Evolutionary conservation across 148 eudicot species (phyloP).

Genomic region (Spergularia bocconei): DNA sequence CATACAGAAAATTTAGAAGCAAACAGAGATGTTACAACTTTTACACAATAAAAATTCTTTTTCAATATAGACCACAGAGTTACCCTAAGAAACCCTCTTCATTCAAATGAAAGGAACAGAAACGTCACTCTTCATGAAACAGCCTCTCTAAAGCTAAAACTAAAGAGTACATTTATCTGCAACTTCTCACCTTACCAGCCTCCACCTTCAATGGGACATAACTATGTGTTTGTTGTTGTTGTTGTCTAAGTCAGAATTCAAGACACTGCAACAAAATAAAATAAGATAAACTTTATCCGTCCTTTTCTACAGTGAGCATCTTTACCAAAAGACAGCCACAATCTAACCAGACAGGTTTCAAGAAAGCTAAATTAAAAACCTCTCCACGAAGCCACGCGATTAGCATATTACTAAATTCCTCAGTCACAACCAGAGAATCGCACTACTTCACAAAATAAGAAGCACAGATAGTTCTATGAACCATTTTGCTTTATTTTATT

Average conservation of each 20-base stretch:
- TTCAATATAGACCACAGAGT: not conserved
- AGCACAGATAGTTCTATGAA: too few relatives aligned
- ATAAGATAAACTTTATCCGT: not conserved
- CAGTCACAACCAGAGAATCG: not conserved
- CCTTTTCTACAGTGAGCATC: not conserved
- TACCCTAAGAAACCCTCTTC: not conserved
- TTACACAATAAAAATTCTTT: not conserved
- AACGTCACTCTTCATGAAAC: not conserved
- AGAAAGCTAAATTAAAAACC: not conserved
- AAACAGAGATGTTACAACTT: not conserved
- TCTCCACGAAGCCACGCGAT: not conserved
- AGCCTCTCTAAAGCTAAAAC: not conserved
- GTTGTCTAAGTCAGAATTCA: constrained; percentile 11
- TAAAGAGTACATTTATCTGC: not conserved
- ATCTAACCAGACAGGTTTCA: not conserved
- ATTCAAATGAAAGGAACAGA: not conserved
- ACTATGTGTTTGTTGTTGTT: not conserved
- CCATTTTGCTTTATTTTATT: too few relatives aligned
- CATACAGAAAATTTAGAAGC: constrained; percentile 2
- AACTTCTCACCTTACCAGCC: not conserved
- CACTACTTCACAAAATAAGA: too few relatives aligned
- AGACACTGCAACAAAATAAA: not conserved
- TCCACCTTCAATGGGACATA: not conserved
- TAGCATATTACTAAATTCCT: not conserved
- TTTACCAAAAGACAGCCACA: not conserved